Conservation (phyloP, 345 rosid species). For the Hypericum androsaemum region DNA sequence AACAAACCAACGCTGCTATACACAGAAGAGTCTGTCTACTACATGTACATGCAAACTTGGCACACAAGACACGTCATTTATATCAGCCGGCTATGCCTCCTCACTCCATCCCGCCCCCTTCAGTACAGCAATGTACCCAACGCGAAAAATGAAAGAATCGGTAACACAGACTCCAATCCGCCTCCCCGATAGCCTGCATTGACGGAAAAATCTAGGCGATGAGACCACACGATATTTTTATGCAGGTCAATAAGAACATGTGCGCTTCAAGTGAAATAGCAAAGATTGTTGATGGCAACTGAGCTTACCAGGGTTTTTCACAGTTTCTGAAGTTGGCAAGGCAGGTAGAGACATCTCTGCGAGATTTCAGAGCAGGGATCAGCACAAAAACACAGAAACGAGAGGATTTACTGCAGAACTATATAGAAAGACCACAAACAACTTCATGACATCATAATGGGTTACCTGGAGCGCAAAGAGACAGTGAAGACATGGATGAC, state of each 20-base stretch:
- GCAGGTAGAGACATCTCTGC: conserved; percentile 99
- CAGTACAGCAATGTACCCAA: conserved; percentile 40
- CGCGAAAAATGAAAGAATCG: conserved; percentile 59
- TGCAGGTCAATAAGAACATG: not conserved
- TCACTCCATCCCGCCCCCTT: conserved; percentile 20
- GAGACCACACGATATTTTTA: not conserved
- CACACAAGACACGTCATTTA: conserved; percentile 19
- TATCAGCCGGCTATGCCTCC: conserved; percentile 16
- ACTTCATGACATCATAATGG: not conserved
- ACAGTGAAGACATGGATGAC: conserved; percentile 64
- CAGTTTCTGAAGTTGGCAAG: conserved; percentile 69
- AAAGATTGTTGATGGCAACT: conserved; percentile 2
- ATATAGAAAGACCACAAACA: not conserved
- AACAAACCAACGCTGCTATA: conserved; percentile 23
- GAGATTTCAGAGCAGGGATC: conserved; percentile 7
- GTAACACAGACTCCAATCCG: conserved; percentile 31
- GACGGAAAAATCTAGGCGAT: not conserved
- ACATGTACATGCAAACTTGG: conserved; percentile 30
- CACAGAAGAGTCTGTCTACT: conserved; percentile 22
- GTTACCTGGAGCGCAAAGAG: conserved; percentile 93
- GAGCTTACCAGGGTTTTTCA: conserved; percentile 54
- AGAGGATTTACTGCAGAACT: not conserved
- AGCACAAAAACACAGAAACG: conserved; percentile 1
- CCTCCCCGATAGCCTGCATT: conserved; percentile 49
- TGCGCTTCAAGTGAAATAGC: not conserved